A percentile compares a stretch with the other conserved stretches of the same genome.
phyloP scores from a whole-genome alignment of 768 basidiomycete genomes.

The Suillus subluteus region DNA sequence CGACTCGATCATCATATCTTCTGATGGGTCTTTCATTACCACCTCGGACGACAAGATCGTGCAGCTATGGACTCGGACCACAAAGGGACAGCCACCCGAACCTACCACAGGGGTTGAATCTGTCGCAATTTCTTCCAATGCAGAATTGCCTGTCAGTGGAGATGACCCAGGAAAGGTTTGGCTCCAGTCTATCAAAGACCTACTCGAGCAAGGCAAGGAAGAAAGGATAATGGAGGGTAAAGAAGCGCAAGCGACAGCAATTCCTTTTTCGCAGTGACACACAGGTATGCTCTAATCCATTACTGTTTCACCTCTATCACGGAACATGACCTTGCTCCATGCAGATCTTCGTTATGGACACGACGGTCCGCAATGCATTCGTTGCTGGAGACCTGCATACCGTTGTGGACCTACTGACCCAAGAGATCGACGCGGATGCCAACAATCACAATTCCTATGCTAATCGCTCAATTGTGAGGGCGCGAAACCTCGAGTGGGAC shows the following conservation, averaged over 20 bases:
- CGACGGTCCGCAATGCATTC: neutral
- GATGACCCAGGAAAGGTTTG: neutral
- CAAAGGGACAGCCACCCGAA: neutral
- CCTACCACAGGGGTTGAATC: neutral
- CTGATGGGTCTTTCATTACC: neutral
- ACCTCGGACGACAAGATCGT: neutral
- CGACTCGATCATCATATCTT: neutral
- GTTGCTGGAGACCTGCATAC: neutral
- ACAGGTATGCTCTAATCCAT: neutral
- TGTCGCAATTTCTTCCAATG: neutral
- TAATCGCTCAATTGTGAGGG: neutral
- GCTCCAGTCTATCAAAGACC: neutral
- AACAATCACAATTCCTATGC: neutral
- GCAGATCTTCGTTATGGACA: neutral
- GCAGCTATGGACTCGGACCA: neutral
- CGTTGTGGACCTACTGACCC: neutral
- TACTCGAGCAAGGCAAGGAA: neutral
- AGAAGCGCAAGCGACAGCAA: neutral
- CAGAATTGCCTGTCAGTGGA: neutral
- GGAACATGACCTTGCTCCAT: neutral
- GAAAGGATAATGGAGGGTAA: neutral
- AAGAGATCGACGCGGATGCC: neutral
- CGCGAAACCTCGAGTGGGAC: neutral
- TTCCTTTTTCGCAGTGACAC: neutral
- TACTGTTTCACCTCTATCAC: neutral